Conservation (phyloP, 495 filamentous ascomycete genomes). For the Lophiotrema nucula region DNA sequence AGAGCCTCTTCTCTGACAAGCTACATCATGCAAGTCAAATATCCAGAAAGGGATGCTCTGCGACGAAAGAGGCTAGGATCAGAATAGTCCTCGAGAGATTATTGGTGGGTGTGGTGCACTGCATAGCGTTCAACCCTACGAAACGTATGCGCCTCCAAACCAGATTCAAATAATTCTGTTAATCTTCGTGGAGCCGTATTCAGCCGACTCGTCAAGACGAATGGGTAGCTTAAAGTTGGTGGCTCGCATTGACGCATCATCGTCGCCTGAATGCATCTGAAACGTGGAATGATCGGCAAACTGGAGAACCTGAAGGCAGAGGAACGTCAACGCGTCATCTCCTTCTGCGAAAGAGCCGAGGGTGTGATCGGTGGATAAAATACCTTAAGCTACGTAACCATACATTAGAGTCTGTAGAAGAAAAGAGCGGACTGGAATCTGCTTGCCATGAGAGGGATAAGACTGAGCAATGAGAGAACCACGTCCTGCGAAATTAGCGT, state of each 20-base stretch:
- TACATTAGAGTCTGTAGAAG: too few relatives aligned
- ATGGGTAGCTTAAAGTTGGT: constrained; percentile 4
- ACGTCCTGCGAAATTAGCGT: too few relatives aligned
- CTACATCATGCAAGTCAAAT: neutral
- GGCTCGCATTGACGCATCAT: neutral
- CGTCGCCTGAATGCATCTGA: constrained; percentile 10
- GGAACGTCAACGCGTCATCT: too few relatives aligned
- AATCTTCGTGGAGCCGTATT: neutral
- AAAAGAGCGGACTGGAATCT: too few relatives aligned
- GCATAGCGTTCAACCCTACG: constrained; percentile 8
- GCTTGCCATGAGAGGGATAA: too few relatives aligned
- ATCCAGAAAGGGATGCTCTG: neutral
- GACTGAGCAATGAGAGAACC: too few relatives aligned
- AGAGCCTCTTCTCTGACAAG: neutral
- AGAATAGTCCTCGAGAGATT: neutral
- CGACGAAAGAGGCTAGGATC: neutral
- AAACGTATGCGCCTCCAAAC: constrained; percentile 2
- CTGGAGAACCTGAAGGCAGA: too few relatives aligned
- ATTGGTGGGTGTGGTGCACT: neutral
- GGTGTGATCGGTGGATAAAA: too few relatives aligned
- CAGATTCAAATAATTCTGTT: neutral
- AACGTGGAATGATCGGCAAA: too few relatives aligned
- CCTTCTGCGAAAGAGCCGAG: too few relatives aligned
- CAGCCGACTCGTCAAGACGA: neutral
- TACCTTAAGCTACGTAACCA: too few relatives aligned